Conservation (phyloP, 1,139 yeast genomes). For the Kluyveromyces marxianus region DNA sequence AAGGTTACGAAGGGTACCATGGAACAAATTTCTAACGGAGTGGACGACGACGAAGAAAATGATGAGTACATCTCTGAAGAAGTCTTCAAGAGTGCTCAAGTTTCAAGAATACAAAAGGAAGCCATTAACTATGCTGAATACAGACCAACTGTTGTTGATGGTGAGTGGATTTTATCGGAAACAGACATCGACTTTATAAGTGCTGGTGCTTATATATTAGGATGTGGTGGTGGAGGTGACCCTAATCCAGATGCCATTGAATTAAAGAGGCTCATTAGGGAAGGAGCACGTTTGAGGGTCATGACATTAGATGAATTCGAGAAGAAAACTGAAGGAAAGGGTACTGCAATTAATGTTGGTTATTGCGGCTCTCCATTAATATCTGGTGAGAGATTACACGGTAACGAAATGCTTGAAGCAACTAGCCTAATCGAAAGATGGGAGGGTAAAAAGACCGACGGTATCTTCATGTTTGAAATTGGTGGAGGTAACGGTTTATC, state of each 20-base stretch:
- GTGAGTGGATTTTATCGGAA: conserved; percentile 37
- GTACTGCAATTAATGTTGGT: conserved; percentile 34
- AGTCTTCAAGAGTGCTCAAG: conserved; percentile 11
- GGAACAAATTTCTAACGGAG: neutral
- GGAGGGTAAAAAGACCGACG: conserved; percentile 25
- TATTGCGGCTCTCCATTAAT: conserved; percentile 44
- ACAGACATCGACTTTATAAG: conserved; percentile 37
- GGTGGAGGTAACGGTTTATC: conserved; percentile 43
- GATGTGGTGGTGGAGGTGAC: conserved; percentile 46
- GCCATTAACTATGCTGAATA: conserved; percentile 27
- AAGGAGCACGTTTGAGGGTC: conserved; percentile 33
- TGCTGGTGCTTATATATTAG: conserved; percentile 40
- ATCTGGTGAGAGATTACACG: conserved; percentile 36
- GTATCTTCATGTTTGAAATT: conserved; percentile 35
- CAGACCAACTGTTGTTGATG: conserved; percentile 32
- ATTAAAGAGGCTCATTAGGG: conserved; percentile 30
- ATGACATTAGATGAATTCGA: conserved; percentile 31
- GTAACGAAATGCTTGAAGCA: conserved; percentile 34
- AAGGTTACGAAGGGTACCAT: neutral
- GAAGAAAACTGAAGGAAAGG: conserved; percentile 26
- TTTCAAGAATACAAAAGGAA: conserved; percentile 11
- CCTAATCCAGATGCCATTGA: conserved; percentile 38
- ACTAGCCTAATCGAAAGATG: conserved; percentile 29
- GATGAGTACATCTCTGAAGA: conserved; percentile 7
- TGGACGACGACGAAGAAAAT: neutral